Conservation (phyloP, 768 basidiomycete species). For the Galerina marginata region DNA sequence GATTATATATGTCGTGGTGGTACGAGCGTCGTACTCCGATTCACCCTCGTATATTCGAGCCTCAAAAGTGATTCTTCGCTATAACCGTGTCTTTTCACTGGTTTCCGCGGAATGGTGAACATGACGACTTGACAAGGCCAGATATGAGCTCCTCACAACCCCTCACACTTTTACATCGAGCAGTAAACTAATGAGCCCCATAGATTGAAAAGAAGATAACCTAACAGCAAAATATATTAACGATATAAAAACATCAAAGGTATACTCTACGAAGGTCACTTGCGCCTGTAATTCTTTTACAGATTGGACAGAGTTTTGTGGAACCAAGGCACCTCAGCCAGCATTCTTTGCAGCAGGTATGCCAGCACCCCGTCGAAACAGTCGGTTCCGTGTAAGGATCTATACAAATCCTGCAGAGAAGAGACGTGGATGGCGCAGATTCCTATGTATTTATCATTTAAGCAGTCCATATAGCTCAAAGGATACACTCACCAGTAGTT, state of each 20-base stretch:
- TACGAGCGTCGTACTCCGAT: constrained; percentile 44
- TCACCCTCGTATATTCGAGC: constrained; percentile 19
- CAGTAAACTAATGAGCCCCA: constrained; percentile 18
- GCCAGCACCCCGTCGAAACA: constrained; percentile 86
- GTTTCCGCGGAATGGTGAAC: constrained; percentile 50
- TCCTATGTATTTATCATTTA: constrained; percentile 39
- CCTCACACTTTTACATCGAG: constrained; percentile 10
- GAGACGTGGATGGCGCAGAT: constrained; percentile 45
- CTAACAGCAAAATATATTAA: constrained; percentile 9
- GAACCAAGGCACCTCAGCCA: constrained; percentile 86
- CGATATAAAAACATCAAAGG: constrained; percentile 44
- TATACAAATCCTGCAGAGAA: constrained; percentile 78
- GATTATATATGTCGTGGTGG: constrained; percentile 80
- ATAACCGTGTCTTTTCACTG: constrained; percentile 55
- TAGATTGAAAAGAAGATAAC: constrained; percentile 4
- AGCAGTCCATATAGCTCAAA: neutral
- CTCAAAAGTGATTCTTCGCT: constrained; percentile 25
- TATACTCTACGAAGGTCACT: constrained; percentile 79
- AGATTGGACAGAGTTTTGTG: constrained; percentile 85
- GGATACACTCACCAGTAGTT: constrained; percentile 52
- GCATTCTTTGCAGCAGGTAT: constrained; percentile 82
- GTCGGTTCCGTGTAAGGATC: constrained; percentile 82
- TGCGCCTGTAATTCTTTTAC: constrained; percentile 83
- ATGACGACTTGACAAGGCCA: constrained; percentile 84
- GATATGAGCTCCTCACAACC: constrained; percentile 72